Evolutionary conservation across 257 asterid species (phyloP).

Genomic region (Forsythia suspensa): DNA sequence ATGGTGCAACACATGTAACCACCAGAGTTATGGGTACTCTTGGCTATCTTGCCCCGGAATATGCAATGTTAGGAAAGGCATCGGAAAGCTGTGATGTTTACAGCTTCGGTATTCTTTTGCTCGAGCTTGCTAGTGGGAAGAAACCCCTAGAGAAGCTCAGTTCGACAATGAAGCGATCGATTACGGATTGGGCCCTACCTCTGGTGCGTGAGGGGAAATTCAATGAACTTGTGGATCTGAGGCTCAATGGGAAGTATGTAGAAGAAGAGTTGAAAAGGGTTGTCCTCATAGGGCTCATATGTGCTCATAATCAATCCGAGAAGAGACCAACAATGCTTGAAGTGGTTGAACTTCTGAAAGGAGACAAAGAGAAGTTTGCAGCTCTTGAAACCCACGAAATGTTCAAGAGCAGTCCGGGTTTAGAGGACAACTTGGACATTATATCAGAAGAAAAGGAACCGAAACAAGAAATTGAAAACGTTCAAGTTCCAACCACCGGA

Average conservation of each 20-base stretch:
- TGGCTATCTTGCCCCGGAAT: constrained; percentile 92
- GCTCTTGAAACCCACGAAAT: constrained; percentile 71
- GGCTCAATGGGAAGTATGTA: constrained; percentile 56
- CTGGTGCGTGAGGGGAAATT: constrained; percentile 61
- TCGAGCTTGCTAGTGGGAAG: constrained; percentile 90
- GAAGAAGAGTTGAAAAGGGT: constrained; percentile 85
- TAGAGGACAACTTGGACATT: constrained; percentile 50
- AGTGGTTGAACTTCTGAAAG: constrained; percentile 73
- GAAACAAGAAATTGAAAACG: constrained; percentile 60
- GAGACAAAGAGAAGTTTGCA: constrained; percentile 63
- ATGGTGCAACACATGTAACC: constrained; percentile 89
- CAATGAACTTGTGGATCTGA: constrained; percentile 62
- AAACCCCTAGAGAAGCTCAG: constrained; percentile 73
- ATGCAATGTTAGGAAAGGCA: constrained; percentile 88
- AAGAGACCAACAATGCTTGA: constrained; percentile 85
- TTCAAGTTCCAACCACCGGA: constrained; percentile 14
- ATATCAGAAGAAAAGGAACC: constrained; percentile 44
- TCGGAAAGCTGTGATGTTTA: constrained; percentile 87
- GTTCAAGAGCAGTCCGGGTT: constrained; percentile 49
- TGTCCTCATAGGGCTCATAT: constrained; percentile 61
- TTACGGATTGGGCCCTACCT: constrained; percentile 86
- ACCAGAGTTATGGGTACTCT: constrained; percentile 85
- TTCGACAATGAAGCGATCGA: constrained; percentile 47
- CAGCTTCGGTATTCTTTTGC: constrained; percentile 91
- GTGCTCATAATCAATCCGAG: constrained; percentile 62